Evolutionary conservation across 306 rosid genomes (phyloP), one percentile per base, ranked within the genome.

Genomic region (Hylodesmum podocarpum): DNA sequence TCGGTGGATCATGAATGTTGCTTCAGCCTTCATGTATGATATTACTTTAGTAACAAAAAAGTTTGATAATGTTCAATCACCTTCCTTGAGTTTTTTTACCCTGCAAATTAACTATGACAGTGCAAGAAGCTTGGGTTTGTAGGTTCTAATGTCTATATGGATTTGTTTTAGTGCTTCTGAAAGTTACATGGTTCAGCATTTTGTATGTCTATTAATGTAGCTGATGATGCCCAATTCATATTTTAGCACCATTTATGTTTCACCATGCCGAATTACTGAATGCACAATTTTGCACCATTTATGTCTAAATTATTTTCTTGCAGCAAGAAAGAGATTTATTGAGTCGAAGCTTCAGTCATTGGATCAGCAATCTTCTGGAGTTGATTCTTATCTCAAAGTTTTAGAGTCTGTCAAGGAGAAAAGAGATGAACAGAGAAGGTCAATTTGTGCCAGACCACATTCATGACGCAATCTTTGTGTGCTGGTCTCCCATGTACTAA

Each of bases 261-360:
- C 21, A 8, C 36, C 19, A 16, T 71, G 31, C 65, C 66, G 70
- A 84, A 80, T 49, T 54, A 34, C 62, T 58, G 22, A 47, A 81
- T 18, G n/a, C 6, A 49, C 9, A 63, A n/a, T 72, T 64, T 53
- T 55, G 18, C 36, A 8, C 50, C 47, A 21, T 46, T 67, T 65
- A 33, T 59, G 46, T 72, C 67, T 19, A 24, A 57, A 68, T 31
- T 12, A 50, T 50, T 82, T 67, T 64, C 16, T 46, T 84, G 87
- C 95, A 94, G 98, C 93, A 75, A 92, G 90, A 87, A 94, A 81
- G 88, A 92, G 92, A 87, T 89, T 81, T 80, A 79, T 94, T 65
- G 97, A 89, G 76, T 85, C 96, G 54, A 89, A 89, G 81, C 87
- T 90, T 54, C 95, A 86, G 78, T 81, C 92, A 66, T 84, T 92